Base-by-base conservation (phyloP, 1,284 basidiomycete genomes). In the Somion occarium region DNA sequence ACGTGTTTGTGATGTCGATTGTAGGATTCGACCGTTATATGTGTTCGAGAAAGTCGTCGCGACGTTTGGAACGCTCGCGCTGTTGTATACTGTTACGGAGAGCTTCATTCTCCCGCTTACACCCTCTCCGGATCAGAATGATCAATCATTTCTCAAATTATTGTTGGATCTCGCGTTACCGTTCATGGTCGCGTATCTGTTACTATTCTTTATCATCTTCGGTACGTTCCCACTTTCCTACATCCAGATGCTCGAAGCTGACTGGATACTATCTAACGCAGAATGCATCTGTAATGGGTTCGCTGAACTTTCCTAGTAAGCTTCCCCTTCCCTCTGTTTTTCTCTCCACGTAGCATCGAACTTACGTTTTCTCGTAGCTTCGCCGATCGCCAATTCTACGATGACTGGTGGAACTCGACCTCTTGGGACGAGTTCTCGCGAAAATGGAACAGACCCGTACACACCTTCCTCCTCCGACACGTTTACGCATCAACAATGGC, bases 371-470 rank as follows among this genome's bases (percentile, higher is more conserved):
- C 44, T 11, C 54, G 5, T 55, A 89, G 88, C 64, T 99, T 98
- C 64, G 93, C 93, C 23, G 96, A 99, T 66, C 79, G 96, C 39
- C 90, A 94, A 60, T 98, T 98, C 68, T 99, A 98, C 69, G 90
- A 94, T 69, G 95, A 98, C 66, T 98, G 93, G 91, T 98, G 96
- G 96, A 99, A 98, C 71, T 91, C 92, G 1, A 93, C 89, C 0
- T 90, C 89, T 2, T 96, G 92, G 88, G 97, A 98, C 64, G 93
- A 98, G 66, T 99, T 97, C 69, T 88, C 92, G 4, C 84, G 94
- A 45, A 94, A 95, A 71, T 97, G 94, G 94, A 97, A 97, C 73
- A 92, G 90, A 60, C 80, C 85, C 7, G 87, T 94, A n/a, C 83
- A 98, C 66, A 84, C 84, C 2, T 98, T 98, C 78, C 79, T 99